Conservation (phyloP, 2,329 filamentous ascomycete species). For the Pseudopyrenochaeta lycopersici region DNA sequence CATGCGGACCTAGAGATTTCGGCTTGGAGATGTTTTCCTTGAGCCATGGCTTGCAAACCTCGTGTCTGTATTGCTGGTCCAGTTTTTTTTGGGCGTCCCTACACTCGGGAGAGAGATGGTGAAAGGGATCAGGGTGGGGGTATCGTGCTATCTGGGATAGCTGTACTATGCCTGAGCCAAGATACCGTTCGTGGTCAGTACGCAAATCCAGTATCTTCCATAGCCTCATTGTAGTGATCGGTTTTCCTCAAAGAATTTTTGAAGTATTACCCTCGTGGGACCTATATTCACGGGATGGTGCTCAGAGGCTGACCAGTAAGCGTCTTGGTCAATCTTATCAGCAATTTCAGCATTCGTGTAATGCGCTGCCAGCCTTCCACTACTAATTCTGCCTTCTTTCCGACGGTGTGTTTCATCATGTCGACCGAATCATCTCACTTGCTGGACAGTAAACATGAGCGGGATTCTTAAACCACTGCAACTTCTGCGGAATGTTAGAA, state of each 20-base stretch:
- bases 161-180: conserved; percentile 2
- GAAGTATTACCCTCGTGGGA: background rate
- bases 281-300: background rate
- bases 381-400: background rate
- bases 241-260: background rate
- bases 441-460: background rate
- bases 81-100: conserved; percentile 1
- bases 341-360: background rate
- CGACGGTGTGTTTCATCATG: background rate
- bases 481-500: background rate
- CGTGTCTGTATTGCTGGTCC: background rate
- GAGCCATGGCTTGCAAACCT: conserved; percentile 1
- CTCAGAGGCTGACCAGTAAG: background rate
- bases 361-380: background rate
- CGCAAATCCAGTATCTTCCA: background rate
- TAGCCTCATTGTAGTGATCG: background rate
- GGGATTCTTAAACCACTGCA: background rate
- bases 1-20: background rate
- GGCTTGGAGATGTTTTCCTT: conserved; percentile 1
- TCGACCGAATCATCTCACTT: background rate
- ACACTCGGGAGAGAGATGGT: background rate
- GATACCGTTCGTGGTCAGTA: conserved; percentile 1
- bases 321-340: background rate
- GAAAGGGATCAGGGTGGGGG: background rate
- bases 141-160: background rate